A percentile compares a stretch with the other conserved stretches of the same genome.
These are phyloP conservation scores for Effrenium voratum DNA, from an alignment of 73 alveolate genomes.

Conservation along the genomic window DNA sequence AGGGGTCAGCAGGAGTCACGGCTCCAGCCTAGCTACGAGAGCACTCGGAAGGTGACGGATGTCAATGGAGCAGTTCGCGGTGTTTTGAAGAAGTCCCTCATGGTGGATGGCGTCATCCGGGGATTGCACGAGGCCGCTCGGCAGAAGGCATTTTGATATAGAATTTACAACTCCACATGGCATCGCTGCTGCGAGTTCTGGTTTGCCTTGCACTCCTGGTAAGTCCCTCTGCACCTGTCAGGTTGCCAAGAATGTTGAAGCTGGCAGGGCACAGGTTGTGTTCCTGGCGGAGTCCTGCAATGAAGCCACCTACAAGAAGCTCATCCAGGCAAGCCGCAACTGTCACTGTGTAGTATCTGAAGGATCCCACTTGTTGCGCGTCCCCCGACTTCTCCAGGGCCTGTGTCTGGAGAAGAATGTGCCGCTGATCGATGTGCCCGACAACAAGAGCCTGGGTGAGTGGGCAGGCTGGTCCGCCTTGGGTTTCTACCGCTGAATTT, in stretches of 20 bases:
- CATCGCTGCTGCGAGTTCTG: too few species aligned
- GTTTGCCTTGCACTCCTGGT: neutral
- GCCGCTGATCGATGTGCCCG: conserved; percentile 94
- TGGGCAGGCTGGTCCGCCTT: conserved; percentile 95
- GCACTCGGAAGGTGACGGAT: conserved; percentile 48
- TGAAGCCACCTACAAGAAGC: conserved; percentile 92
- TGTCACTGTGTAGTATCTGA: too few species aligned
- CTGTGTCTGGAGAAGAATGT: conserved; percentile 20
- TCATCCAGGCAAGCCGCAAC: conserved; percentile 88
- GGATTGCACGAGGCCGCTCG: conserved; percentile 41
- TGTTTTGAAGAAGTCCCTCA: conserved; percentile 78
- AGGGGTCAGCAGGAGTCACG: too few species aligned
- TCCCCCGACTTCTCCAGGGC: conserved; percentile 3
- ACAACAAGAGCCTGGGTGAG: conserved; percentile 96
- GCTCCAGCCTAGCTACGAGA: too few species aligned
- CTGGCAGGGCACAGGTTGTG: conserved; percentile 94
- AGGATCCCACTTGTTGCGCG: too few species aligned
- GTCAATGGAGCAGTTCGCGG: conserved; percentile 92
- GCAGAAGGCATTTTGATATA: too few species aligned
- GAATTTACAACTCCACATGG: too few species aligned
- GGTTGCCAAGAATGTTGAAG: conserved; percentile 91
- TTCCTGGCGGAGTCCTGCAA: conserved; percentile 93
- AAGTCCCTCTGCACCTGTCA: neutral
- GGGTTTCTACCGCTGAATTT: too few species aligned
- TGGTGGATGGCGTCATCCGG: conserved; percentile 91